phyloP scores from a whole-genome alignment of 768 basidiomycete species.

The Grammothele lineata region DNA sequence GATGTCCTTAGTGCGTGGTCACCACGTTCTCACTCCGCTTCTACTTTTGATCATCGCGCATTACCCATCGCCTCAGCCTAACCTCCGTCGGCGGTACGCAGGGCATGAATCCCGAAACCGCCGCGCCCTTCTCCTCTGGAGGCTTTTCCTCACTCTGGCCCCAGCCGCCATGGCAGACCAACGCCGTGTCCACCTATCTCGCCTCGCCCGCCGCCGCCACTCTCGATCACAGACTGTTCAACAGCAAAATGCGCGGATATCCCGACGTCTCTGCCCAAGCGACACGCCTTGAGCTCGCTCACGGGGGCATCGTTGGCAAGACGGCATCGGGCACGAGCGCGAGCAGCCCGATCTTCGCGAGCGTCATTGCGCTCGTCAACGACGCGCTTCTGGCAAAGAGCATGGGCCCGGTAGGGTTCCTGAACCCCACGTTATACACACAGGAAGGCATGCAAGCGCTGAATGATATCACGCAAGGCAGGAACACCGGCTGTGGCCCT shows the following conservation, averaged over 20 bases:
- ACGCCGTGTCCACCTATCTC: slow-evolving; percentile 37
- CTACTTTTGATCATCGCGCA: no score
- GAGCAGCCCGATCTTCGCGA: slow-evolving; percentile 27
- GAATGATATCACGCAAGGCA: slow-evolving; percentile 50
- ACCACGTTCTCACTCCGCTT: no score
- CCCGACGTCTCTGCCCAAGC: slow-evolving; percentile 64
- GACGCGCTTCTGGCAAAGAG: slow-evolving; percentile 28
- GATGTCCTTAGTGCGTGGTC: slow-evolving; percentile 31
- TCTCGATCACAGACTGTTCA: slow-evolving; percentile 48
- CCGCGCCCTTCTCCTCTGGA: slow-evolving; percentile 27
- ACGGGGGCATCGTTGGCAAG: slow-evolving; percentile 14
- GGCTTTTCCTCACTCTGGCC: slow-evolving; percentile 35
- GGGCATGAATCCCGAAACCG: slow-evolving; percentile 27
- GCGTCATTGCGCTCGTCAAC: slow-evolving; percentile 32
- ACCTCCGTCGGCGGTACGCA: slow-evolving; percentile 32
- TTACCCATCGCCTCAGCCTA: slow-evolving; percentile 23
- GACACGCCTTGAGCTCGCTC: slow-evolving; percentile 26
- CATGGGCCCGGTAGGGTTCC: slow-evolving; percentile 32
- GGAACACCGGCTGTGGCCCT: slow-evolving; percentile 24
- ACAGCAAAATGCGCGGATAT: slow-evolving; percentile 37
- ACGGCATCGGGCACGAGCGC: slow-evolving; percentile 41
- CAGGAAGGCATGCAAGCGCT: slow-evolving; percentile 19
- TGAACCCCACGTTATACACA: slow-evolving; percentile 32
- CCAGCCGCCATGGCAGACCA: slow-evolving; percentile 25
- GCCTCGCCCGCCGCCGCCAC: slow-evolving; percentile 46